These are phyloP conservation scores for Entomortierella parvispora DNA, from an alignment of 192 early-diverging fungal genomes.

Conservation along the genomic window DNA sequence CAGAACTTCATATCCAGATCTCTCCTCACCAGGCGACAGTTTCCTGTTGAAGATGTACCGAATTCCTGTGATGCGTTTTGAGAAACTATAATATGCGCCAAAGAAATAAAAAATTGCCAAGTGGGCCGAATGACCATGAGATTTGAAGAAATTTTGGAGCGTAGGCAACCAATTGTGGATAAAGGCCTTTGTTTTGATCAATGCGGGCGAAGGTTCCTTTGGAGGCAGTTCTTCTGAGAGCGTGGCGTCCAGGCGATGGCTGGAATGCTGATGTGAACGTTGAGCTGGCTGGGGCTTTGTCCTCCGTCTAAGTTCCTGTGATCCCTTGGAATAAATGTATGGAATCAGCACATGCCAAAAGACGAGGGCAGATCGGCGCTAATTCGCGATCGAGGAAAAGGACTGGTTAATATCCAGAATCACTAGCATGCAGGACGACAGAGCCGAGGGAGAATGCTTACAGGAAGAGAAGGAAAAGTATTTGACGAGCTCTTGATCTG, in stretches of 20 bases:
- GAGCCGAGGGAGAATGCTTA: constrained; percentile 32
- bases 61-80: constrained; percentile 82
- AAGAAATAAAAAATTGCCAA: constrained; percentile 90
- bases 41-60: constrained; percentile 87
- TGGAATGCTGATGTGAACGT: constrained; percentile 5
- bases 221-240: constrained; percentile 23
- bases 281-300: constrained; percentile 31
- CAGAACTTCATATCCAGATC: constrained; percentile 84
- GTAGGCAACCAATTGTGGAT: constrained; percentile 48
- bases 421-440: constrained; percentile 11
- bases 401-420: constrained; percentile 35
- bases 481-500: constrained; percentile 61
- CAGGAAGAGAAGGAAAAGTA: constrained; percentile 63
- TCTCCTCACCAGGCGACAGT: constrained; percentile 77
- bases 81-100: constrained; percentile 83
- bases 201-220: constrained; percentile 20
- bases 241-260: constrained; percentile 32
- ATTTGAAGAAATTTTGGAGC: constrained; percentile 57
- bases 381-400: constrained; percentile 24
- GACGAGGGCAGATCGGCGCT: constrained; percentile 53
- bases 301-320: constrained; percentile 42
- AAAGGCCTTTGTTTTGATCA: constrained; percentile 18
- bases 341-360: constrained; percentile 58
- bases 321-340: constrained; percentile 53
- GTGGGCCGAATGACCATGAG: constrained; percentile 70